Evolutionary conservation across 2,329 filamentous ascomycete species (phyloP), one percentile per base, ranked within the genome.

Genomic region (Pseudogymnoascus sp.): DNA sequence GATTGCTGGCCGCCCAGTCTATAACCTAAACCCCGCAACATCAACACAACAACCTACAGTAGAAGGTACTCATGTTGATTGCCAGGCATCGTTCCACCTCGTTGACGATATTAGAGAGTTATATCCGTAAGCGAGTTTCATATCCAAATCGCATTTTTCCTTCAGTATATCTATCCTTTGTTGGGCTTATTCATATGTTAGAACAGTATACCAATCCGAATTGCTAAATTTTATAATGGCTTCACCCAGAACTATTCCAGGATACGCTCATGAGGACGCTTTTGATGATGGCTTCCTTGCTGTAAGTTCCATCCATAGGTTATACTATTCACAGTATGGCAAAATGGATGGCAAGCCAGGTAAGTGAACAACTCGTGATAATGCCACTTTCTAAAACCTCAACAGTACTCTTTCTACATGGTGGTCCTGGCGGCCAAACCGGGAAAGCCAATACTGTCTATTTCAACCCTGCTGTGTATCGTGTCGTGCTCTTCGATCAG

Each of bases 401-500:
- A 8, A 8, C 38, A 75, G 74, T 72, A 2, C 69, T 77, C 27
- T 77, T 72, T 63, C 73, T 78, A 5, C 76, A 78, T 44, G 77
- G 77, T 13, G 76, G 76, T 1, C 76, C 76, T 4, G 75, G 76
- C 48, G 76, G 73, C 4, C 59, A 65, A 35, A 74, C 67, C 31
- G 70, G 69, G 15, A 73, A 73, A 60, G 27, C 33, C 33, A 76
- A 76, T 63, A 72, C 75, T 2, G 62, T 63, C 12, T 80, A 75
- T 68, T 80, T 80, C 70, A 69, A 79, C 63, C 78, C 78, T 3
- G 60, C 65, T 6, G 66, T 76, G 41, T 80, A 80, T 65, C 75
- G 77, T 10, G 75, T 77, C 13, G 69, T 80, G 27, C 74, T 80
- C 38, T 70, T 80, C 58, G 78, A 81, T 66, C 78, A 81, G 66